These are phyloP conservation scores for Ceratocystis colombiana DNA, from an alignment of 2,329 filamentous ascomycete species.

Conservation along the genomic window DNA sequence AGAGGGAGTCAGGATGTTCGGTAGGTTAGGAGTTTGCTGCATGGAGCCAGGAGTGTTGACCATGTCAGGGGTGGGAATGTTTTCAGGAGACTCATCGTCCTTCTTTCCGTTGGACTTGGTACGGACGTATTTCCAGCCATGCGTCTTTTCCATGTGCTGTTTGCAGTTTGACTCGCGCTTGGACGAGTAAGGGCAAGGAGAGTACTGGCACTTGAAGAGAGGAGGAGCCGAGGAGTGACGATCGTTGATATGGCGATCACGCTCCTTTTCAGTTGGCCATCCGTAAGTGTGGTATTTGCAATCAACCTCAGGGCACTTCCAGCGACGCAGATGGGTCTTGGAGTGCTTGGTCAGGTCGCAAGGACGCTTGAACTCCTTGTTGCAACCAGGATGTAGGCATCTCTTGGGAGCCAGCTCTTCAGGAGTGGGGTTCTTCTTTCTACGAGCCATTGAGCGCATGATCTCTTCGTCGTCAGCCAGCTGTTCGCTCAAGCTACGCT, in stretches of 20 bases:
- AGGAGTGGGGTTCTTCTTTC: conserved; percentile 83
- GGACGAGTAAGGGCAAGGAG: conserved; percentile 82
- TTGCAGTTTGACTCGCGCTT: conserved; percentile 97
- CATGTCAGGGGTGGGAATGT: background rate
- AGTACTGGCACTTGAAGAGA: conserved; percentile 73
- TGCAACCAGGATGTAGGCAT: conserved; percentile 65
- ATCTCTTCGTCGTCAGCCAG: conserved; percentile 71
- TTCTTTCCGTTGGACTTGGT: conserved; percentile 84
- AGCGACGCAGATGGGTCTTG: conserved; percentile 93
- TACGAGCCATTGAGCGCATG: conserved; percentile 85
- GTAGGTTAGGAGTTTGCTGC: conserved; percentile 49
- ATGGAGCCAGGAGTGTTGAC: conserved; percentile 40
- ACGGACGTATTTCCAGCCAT: conserved; percentile 80
- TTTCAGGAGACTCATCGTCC: conserved; percentile 22
- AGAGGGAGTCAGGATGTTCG: conserved; percentile 53
- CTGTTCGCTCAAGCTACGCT: conserved; percentile 58
- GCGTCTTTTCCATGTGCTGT: conserved; percentile 97
- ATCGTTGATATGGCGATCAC: conserved; percentile 91
- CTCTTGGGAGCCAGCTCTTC: conserved; percentile 72
- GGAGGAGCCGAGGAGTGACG: conserved; percentile 75
- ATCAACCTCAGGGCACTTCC: conserved; percentile 72
- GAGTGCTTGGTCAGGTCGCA: conserved; percentile 97
- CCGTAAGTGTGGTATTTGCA: conserved; percentile 89
- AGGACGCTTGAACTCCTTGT: conserved; percentile 90
- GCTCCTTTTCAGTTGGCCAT: conserved; percentile 96